Base-by-base conservation (phyloP, 1,284 basidiomycete genomes). In the Schizophyllum commune region DNA sequence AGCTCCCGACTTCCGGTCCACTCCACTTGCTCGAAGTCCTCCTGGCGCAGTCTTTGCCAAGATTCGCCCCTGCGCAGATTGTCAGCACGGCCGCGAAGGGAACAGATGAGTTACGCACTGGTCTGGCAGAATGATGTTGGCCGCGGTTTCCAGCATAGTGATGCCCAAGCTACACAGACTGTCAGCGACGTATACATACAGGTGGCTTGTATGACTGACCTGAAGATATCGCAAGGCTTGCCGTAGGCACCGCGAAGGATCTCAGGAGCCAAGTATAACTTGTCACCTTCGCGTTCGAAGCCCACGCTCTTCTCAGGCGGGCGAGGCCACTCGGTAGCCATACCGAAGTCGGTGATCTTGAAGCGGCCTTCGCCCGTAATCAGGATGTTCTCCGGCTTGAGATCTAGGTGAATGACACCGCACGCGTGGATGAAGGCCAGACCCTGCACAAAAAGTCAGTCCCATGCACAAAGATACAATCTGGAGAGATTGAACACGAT, bases 261-360 rank as follows among this genome's bases (percentile, higher is more conserved):
- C 75, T 99, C 97, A 3, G 95, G 94, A n/a, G 97, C 96, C 76
- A 99, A 86, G 77, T 99, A 99, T 65, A 97, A 83, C 70, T 98
- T 91, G 74, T 99, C 97, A 9, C 97, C 97, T 74, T 99, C 97
- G 21, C 96, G 83, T 75, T 97, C 95, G 69, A 94, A 94, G 53
- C 19, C 75, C 74, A 64, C 72, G 61, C 64, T 63, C 73, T 60
- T 55, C 61, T 57, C 62, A 73, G 69, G 55, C 1, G 75, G 77
- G 55, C 93, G 80, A 2, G 92, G 93, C 88, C 91, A 94, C 58
- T 91, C 68, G 2, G 91, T 89, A 5, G 95, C 95, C 82, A 98
- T 90, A n/a, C 97, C 97, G 80, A 99, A 99, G 75, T 99, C 97
- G 15, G 95, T 95, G 71, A 99, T 96, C 80, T 96, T 97, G 76